Evolutionary conservation across 2,329 filamentous ascomycete species (phyloP).

Genomic region (Fusarium pseudoanthophilum): DNA sequence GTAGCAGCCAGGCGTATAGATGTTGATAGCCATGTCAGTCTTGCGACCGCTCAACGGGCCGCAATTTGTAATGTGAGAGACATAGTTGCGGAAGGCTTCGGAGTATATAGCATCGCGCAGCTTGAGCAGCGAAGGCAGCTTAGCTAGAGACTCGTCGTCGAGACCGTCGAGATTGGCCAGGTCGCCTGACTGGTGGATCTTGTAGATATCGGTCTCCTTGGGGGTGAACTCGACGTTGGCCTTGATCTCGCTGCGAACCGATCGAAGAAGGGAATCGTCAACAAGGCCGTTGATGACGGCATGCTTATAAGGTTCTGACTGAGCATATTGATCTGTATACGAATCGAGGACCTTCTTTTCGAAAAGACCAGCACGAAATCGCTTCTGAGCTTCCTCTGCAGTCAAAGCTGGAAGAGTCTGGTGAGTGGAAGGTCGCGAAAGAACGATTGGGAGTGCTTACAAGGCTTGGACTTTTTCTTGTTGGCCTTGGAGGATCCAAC

Average conservation of each 20-base stretch:
- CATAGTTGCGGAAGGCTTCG: constrained; percentile 85
- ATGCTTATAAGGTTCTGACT: constrained; percentile 84
- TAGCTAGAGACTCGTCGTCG: constrained; percentile 84
- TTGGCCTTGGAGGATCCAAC: constrained; percentile 54
- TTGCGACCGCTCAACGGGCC: constrained; percentile 91
- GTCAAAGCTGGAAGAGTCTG: constrained; percentile 54
- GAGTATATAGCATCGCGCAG: constrained; percentile 98
- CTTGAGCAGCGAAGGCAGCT: constrained; percentile 87
- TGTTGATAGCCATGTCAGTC: constrained; percentile 99
- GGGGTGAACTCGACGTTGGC: constrained; percentile 94
- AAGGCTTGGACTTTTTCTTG: constrained; percentile 65
- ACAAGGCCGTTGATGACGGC: constrained; percentile 87
- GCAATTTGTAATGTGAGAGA: constrained; percentile 85
- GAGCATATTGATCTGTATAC: constrained; percentile 71
- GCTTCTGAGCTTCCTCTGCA: constrained; percentile 61
- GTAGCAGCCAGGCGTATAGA: constrained; percentile 96
- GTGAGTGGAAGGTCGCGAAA: constrained; percentile 29
- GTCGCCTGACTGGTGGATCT: constrained; percentile 98
- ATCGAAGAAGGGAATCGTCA: constrained; percentile 81
- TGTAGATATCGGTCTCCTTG: constrained; percentile 99
- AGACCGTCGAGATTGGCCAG: constrained; percentile 96
- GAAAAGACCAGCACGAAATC: constrained; percentile 75
- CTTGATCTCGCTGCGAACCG: constrained; percentile 88
- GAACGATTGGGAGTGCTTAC: constrained; percentile 48
- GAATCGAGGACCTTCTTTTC: constrained; percentile 65